Conservation (phyloP, 139 green algal species). For the Yamagishiella unicocca region DNA sequence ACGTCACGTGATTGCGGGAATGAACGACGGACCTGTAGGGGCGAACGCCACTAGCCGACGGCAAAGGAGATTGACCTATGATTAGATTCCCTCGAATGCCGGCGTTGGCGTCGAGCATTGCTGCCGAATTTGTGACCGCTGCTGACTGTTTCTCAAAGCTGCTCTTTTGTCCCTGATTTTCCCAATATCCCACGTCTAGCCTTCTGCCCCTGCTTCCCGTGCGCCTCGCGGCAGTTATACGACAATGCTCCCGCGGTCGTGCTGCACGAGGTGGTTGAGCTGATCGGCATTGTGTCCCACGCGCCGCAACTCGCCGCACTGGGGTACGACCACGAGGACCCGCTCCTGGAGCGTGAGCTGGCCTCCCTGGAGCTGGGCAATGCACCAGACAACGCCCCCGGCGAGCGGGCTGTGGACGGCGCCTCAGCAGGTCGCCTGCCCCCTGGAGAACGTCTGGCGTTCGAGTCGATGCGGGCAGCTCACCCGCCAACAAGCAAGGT, state of each 20-base stretch:
- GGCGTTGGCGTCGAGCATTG: no score
- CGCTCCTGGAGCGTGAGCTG: conserved; percentile 10
- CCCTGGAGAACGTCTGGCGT: conserved; percentile 21
- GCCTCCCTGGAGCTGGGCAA: conserved; percentile 37
- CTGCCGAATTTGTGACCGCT: no score
- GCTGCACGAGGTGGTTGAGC: conserved; percentile 78
- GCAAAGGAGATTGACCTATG: no score
- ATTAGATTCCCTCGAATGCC: no score
- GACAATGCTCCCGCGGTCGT: conserved; percentile 53
- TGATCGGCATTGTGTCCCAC: conserved; percentile 69
- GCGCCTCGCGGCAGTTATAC: conserved; percentile 62
- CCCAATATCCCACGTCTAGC: no score
- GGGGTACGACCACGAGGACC: conserved; percentile 45
- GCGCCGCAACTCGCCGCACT: conserved; percentile 63
- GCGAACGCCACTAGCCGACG: no score
- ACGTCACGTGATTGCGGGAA: no score
- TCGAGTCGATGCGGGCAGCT: conserved; percentile 57
- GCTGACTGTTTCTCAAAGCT: no score
- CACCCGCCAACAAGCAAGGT: conserved; percentile 72
- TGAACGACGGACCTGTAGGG: no score
- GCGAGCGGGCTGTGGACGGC: not conserved
- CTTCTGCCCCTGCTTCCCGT: no score
- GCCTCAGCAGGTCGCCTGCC: not conserved
- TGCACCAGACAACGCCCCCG: not conserved
- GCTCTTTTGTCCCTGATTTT: no score